phyloP scores from a whole-genome alignment of 1,284 basidiomycete genomes.

The Lignosus rhinocerotis region DNA sequence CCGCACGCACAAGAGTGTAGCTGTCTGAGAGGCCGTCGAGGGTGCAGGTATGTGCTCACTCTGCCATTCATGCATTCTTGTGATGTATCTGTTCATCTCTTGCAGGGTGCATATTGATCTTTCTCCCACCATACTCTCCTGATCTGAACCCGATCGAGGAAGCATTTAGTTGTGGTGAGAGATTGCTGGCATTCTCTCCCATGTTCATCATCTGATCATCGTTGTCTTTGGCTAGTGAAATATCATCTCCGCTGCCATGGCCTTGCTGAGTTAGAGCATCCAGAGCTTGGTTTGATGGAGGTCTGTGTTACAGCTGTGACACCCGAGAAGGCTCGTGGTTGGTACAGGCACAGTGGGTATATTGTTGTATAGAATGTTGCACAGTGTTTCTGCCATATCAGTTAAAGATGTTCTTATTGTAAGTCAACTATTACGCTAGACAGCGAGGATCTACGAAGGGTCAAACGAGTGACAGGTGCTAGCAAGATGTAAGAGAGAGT shows the following conservation, averaged over 20 bases:
- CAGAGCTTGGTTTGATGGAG: conserved; percentile 21
- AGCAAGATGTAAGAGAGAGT: too few relatives aligned
- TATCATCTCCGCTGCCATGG: conserved; percentile 3
- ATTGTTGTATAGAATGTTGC: not conserved
- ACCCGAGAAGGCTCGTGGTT: conserved; percentile 27
- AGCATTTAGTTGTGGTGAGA: conserved; percentile 5
- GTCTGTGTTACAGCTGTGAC: conserved; percentile 25
- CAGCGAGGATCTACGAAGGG: too few relatives aligned
- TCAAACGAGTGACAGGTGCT: too few relatives aligned
- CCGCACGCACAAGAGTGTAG: conserved; percentile 29
- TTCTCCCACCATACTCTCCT: conserved; percentile 8
- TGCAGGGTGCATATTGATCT: conserved; percentile 16
- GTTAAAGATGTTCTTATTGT: not conserved
- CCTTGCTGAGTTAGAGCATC: not conserved
- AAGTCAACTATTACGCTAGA: not conserved
- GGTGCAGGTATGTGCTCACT: conserved; percentile 10
- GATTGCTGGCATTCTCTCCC: too few relatives aligned
- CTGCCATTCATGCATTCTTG: not conserved
- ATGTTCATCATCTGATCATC: too few relatives aligned
- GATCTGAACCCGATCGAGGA: conserved; percentile 11
- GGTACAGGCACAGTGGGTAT: conserved; percentile 21
- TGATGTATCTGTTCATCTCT: not conserved
- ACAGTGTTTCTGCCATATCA: not conserved
- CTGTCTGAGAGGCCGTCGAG: conserved; percentile 26
- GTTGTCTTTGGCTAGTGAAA: not conserved